Evolutionary conservation across 805 yeast genomes (phyloP).

Genomic region (Danielozyma ontarioensis): DNA sequence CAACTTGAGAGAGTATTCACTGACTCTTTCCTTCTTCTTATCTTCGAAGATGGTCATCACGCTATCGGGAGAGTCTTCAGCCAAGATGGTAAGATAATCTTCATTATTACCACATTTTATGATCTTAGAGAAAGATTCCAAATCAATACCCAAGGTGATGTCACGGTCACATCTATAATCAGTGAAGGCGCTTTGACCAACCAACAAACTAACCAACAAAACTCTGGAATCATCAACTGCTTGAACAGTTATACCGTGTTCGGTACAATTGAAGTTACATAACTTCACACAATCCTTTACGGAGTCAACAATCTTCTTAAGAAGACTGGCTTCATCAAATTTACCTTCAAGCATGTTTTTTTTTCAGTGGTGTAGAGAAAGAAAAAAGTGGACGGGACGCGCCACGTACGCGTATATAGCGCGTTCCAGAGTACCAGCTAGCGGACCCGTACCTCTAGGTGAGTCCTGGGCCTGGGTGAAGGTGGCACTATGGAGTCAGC

Average conservation of each 20-base stretch:
- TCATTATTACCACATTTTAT: slow-evolving; percentile 88
- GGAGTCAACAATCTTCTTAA: slow-evolving; percentile 90
- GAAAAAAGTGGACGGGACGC: too few relatives aligned
- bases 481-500: too few relatives aligned
- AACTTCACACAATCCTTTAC: slow-evolving; percentile 91
- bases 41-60: slow-evolving; percentile 86
- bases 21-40: slow-evolving; percentile 80
- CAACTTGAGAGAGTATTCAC: slow-evolving; percentile 85
- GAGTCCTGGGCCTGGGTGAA: too few relatives aligned
- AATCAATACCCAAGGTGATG: slow-evolving; percentile 85
- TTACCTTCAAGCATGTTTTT: slow-evolving; percentile 97
- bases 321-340: slow-evolving; percentile 85
- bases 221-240: slow-evolving; percentile 98
- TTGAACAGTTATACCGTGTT: slow-evolving; percentile 89
- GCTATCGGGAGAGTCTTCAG: slow-evolving; percentile 82
- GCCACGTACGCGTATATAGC: too few relatives aligned
- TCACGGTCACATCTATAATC: slow-evolving; percentile 95
- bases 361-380: too few relatives aligned
- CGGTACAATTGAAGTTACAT: slow-evolving; percentile 97
- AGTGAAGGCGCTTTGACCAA: slow-evolving; percentile 83
- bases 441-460: too few relatives aligned
- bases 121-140: slow-evolving; percentile 81
- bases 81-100: slow-evolving; percentile 81
- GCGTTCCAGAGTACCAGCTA: too few relatives aligned
- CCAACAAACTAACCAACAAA: slow-evolving; percentile 77